phyloP scores from a whole-genome alignment of 352 stramenopile species.

The Ophiocytium majus region DNA sequence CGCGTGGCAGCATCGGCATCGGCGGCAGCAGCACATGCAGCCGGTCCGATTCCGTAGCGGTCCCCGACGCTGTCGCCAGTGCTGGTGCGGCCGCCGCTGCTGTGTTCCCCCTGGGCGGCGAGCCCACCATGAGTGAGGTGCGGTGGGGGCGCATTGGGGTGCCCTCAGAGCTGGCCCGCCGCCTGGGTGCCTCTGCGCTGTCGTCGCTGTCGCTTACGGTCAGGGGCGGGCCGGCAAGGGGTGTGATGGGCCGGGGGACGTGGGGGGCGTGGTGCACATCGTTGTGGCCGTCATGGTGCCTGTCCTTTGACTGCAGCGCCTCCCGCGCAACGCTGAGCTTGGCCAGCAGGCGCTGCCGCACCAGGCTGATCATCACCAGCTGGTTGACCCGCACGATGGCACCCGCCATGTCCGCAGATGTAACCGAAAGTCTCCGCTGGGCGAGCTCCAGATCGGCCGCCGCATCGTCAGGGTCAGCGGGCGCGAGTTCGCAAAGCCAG shows the following conservation, averaged over 20 bases:
- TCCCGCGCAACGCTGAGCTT: not conserved
- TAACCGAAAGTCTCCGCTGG: not conserved
- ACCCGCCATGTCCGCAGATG: not conserved
- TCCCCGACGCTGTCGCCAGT: not conserved
- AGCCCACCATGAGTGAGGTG: not conserved
- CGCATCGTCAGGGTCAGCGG: not conserved
- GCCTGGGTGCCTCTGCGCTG: not conserved
- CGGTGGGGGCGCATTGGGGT: not conserved
- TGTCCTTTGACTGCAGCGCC: not conserved
- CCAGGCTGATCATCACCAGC: constrained; percentile 12
- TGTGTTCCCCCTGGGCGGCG: not conserved
- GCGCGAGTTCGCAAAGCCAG: constrained; percentile 5
- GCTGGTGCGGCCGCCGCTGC: not conserved
- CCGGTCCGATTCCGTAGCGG: not conserved
- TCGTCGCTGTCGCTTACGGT: not conserved
- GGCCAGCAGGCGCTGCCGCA: not conserved
- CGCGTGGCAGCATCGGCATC: not conserved
- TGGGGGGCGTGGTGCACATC: not conserved
- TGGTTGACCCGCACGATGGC: constrained; percentile 16
- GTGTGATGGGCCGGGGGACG: too few relatives aligned
- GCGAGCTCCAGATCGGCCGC: not conserved
- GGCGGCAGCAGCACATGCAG: not conserved
- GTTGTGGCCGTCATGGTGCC: not conserved
- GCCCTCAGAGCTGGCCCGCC: not conserved
- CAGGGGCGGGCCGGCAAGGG: too few relatives aligned